Percentiles rank a stretch among this genome's conserved stretches.
Conservation (phyloP, 2,329 filamentous ascomycete genomes). For the Fusarium humuli region DNA sequence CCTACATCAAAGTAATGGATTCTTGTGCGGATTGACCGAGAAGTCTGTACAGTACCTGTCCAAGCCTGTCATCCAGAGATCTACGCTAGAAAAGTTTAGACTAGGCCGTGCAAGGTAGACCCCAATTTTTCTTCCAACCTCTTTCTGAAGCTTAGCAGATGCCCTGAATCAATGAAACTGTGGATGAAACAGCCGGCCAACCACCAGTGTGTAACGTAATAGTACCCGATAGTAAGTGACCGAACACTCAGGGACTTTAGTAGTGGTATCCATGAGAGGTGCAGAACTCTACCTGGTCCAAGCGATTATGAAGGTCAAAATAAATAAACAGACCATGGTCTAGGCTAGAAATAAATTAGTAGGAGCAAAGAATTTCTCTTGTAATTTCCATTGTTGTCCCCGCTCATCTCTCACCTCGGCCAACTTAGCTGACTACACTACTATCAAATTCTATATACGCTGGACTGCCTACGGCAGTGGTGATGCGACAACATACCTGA, state of each 20-base stretch:
- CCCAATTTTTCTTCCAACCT: slow-evolving; percentile 3
- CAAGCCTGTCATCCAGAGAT: slow-evolving; percentile 21
- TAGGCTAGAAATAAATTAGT: not conserved
- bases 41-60: slow-evolving; percentile 10
- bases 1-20: not conserved
- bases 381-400: not conserved
- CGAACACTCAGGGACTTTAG: slow-evolving; percentile 7
- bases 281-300: slow-evolving; percentile 8
- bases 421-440: slow-evolving; percentile 2
- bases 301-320: not conserved
- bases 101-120: slow-evolving; percentile 35
- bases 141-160: slow-evolving; percentile 3
- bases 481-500: slow-evolving; percentile 22
- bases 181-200: slow-evolving; percentile 26
- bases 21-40: slow-evolving; percentile 9
- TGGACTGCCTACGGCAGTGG: slow-evolving; percentile 3
- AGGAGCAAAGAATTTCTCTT: slow-evolving; percentile 1
- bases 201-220: not conserved
- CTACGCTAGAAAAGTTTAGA: slow-evolving; percentile 21
- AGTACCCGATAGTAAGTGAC: not conserved
- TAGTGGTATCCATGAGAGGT: not conserved
- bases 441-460: not conserved
- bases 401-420: slow-evolving; percentile 10
- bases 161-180: slow-evolving; percentile 11
- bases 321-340: not conserved